Conservation (phyloP, 2,329 filamentous ascomycete species). For the Alternaria viburni region DNA sequence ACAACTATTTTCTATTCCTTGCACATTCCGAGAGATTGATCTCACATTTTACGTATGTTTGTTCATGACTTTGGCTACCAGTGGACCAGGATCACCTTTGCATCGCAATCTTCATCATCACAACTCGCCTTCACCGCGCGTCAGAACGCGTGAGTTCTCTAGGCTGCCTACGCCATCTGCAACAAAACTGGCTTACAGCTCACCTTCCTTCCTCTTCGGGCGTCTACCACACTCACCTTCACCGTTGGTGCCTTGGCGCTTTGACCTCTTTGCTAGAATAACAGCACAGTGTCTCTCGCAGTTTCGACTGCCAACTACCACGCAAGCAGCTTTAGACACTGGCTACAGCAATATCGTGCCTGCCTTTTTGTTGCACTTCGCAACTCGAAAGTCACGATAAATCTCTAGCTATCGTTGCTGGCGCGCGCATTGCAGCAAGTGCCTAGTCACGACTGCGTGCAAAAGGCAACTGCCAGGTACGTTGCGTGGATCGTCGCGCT, state of each 20-base stretch:
- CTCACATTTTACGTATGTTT: not conserved
- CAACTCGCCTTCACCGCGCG: not conserved
- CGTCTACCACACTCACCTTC: constrained; percentile 2
- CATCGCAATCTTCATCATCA: not conserved
- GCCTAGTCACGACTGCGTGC: not conserved
- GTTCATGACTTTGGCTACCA: not conserved
- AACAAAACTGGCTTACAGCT: not conserved
- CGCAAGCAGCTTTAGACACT: not conserved
- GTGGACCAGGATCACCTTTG: not conserved
- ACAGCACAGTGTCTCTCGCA: not conserved
- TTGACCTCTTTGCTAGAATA: not conserved
- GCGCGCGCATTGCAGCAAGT: not conserved
- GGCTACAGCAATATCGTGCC: not conserved
- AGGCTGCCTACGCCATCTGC: not conserved
- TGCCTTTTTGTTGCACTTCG: not conserved
- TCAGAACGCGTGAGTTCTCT: not conserved
- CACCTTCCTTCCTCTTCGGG: not conserved
- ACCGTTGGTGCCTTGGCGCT: not conserved
- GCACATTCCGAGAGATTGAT: not conserved
- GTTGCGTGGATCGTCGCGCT: not conserved
- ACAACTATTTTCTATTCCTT: not conserved
- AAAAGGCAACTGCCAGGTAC: not conserved
- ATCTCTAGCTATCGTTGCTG: not conserved
- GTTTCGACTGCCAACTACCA: not conserved
- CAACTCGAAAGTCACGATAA: not conserved